phyloP scores from a whole-genome alignment of 2,329 filamentous ascomycete genomes.

The Aspergillus melleus region DNA sequence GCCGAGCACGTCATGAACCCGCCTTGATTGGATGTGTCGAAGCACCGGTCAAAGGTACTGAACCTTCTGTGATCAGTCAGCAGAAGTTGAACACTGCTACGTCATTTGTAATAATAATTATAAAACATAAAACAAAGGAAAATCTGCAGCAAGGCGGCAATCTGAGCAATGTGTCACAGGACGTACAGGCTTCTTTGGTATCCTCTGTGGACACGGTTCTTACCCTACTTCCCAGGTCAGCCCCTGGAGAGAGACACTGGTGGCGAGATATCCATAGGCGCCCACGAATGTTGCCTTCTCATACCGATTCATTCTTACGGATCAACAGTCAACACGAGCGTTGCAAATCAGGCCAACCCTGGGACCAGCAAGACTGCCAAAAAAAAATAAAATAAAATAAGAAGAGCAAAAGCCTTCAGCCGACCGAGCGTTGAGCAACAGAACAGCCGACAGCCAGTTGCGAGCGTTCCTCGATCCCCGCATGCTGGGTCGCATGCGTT shows the following conservation, averaged over 20 bases:
- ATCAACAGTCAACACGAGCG: background rate
- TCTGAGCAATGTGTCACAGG: background rate
- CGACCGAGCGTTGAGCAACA: conserved; percentile 12
- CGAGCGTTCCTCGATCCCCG: conserved; percentile 28
- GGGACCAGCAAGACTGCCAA: background rate
- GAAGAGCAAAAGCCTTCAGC: background rate
- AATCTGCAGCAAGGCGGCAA: background rate
- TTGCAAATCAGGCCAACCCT: background rate
- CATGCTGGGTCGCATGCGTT: conserved; percentile 13
- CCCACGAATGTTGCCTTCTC: too few relatives aligned
- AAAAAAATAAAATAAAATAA: background rate
- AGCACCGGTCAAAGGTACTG: background rate
- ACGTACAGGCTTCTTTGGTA: too few relatives aligned
- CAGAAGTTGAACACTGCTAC: background rate
- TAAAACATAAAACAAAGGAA: too few relatives aligned
- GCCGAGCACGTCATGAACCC: conserved; percentile 17
- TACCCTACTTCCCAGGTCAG: too few relatives aligned
- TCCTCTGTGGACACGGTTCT: too few relatives aligned
- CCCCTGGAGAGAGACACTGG: background rate
- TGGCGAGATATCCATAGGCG: background rate
- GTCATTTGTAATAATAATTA: background rate
- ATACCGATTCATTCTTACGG: background rate
- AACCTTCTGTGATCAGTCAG: too few relatives aligned
- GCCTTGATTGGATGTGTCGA: conserved; percentile 10
- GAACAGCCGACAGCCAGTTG: conserved; percentile 21